These are phyloP conservation scores for Emericellopsis cladophorae DNA, from an alignment of 2,329 filamentous ascomycete species.

Conservation along the genomic window DNA sequence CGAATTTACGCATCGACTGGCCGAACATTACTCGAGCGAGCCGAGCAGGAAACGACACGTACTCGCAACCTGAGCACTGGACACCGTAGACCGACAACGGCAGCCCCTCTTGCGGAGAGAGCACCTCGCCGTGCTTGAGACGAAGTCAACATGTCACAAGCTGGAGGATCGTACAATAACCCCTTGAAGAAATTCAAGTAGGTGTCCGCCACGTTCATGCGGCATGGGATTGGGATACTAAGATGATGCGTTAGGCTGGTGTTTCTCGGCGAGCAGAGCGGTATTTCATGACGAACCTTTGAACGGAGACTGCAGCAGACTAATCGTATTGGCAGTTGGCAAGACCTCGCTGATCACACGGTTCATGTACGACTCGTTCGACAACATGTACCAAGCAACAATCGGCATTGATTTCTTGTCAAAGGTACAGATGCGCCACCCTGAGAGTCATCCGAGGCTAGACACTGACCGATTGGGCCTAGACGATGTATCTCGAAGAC, in stretches of 20 bases:
- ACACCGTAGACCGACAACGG: too few species aligned
- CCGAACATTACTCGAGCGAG: background rate
- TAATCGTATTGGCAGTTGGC: slow-evolving; percentile 52
- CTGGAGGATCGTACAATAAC: slow-evolving; percentile 87
- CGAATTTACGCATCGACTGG: background rate
- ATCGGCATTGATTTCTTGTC: slow-evolving; percentile 99
- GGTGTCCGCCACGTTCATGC: slow-evolving; percentile 6
- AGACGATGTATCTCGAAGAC: slow-evolving; percentile 99
- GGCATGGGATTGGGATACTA: slow-evolving; percentile 1
- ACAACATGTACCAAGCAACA: slow-evolving; percentile 98
- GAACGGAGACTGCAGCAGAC: background rate
- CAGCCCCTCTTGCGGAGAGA: too few species aligned
- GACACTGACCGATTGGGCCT: background rate
- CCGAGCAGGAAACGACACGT: background rate
- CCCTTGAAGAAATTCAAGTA: slow-evolving; percentile 99
- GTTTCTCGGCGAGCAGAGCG: slow-evolving; percentile 96
- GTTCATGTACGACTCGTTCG: slow-evolving; percentile 99
- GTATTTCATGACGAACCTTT: slow-evolving; percentile 39
- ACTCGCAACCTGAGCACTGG: too few species aligned
- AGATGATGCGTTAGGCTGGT: slow-evolving; percentile 53
- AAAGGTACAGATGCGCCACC: slow-evolving; percentile 48
- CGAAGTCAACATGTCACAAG: slow-evolving; percentile 60
- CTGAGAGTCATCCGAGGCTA: background rate
- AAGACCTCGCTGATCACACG: slow-evolving; percentile 98
- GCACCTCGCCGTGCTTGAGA: background rate